Conservation (phyloP, 2,329 filamentous ascomycete genomes). For the Lojkania enalia region DNA sequence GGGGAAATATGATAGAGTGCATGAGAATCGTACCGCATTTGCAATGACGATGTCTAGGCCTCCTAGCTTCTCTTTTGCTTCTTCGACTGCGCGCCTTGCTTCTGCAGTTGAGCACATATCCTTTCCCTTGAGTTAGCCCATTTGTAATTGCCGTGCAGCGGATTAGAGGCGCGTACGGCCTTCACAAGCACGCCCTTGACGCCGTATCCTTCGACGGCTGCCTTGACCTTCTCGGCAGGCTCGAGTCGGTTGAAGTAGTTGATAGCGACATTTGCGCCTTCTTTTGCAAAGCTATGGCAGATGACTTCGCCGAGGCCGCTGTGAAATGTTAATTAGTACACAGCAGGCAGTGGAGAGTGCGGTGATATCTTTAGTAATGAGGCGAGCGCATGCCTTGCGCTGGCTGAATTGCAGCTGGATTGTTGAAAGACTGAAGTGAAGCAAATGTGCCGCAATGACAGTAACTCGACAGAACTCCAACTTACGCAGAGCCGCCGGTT, state of each 20-base stretch:
- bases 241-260: constrained; percentile 69
- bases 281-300: constrained; percentile 66
- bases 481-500: constrained; percentile 65
- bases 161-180: too few species aligned
- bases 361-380: too few species aligned
- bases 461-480: too few species aligned
- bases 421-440: too few species aligned
- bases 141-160: too few species aligned
- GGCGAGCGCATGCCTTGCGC: too few species aligned
- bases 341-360: not conserved
- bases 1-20: not conserved
- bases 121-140: constrained; percentile 17
- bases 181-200: constrained; percentile 61
- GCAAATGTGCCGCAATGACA: too few species aligned
- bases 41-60: constrained; percentile 77
- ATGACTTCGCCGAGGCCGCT: constrained; percentile 74
- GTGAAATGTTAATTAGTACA: not conserved
- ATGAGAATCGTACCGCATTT: constrained; percentile 62
- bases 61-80: constrained; percentile 63
- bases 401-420: too few species aligned
- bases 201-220: constrained; percentile 57
- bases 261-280: constrained; percentile 70
- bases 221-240: constrained; percentile 62
- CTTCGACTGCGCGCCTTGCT: constrained; percentile 61
- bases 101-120: constrained; percentile 61